Evolutionary conservation across 2,329 filamentous ascomycete species (phyloP).

Genomic region (Ophiostoma sp.): DNA sequence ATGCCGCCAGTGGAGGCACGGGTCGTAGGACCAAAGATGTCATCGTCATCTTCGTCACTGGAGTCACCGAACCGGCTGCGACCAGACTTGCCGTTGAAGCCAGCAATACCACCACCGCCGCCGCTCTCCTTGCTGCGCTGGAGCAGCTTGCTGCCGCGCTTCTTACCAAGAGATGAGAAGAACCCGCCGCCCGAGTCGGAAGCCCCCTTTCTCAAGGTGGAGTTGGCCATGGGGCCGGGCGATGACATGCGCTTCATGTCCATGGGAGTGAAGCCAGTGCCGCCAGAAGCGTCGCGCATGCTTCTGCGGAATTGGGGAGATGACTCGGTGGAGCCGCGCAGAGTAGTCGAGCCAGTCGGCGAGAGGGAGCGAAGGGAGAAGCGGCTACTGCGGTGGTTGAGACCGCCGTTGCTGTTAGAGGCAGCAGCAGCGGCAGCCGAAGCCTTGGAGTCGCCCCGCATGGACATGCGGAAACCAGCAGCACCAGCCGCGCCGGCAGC

Average conservation of each 20-base stretch:
- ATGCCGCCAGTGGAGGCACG: slow-evolving; percentile 19
- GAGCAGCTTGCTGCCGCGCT: slow-evolving; percentile 38
- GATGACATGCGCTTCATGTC: slow-evolving; percentile 30
- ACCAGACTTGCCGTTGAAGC: slow-evolving; percentile 36
- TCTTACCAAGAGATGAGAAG: slow-evolving; percentile 47
- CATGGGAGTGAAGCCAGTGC: slow-evolving; percentile 19
- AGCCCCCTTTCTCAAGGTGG: slow-evolving; percentile 13
- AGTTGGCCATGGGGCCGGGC: slow-evolving; percentile 15
- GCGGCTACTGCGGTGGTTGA: slow-evolving; percentile 38
- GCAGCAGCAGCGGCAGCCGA: slow-evolving; percentile 34
- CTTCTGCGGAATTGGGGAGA: slow-evolving; percentile 51
- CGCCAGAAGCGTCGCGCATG: slow-evolving; percentile 45
- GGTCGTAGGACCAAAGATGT: slow-evolving; percentile 23
- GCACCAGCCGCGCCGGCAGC: slow-evolving; percentile 43
- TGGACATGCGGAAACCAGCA: slow-evolving; percentile 68
- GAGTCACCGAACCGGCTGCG: slow-evolving; percentile 61
- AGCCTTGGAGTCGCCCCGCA: slow-evolving; percentile 54
- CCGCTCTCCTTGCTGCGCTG: slow-evolving; percentile 34
- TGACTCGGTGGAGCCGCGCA: slow-evolving; percentile 46
- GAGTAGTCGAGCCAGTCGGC: slow-evolving; percentile 58
- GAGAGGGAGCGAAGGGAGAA: slow-evolving; percentile 72
- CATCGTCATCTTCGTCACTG: slow-evolving; percentile 58
- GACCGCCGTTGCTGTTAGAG: slow-evolving; percentile 12
- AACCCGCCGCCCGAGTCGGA: slow-evolving; percentile 37
- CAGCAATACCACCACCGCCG: slow-evolving; percentile 45